Evolutionary conservation across 1,284 basidiomycete genomes (phyloP), one percentile per base, ranked within the genome.

Genomic region (Blastosporella zonata): DNA sequence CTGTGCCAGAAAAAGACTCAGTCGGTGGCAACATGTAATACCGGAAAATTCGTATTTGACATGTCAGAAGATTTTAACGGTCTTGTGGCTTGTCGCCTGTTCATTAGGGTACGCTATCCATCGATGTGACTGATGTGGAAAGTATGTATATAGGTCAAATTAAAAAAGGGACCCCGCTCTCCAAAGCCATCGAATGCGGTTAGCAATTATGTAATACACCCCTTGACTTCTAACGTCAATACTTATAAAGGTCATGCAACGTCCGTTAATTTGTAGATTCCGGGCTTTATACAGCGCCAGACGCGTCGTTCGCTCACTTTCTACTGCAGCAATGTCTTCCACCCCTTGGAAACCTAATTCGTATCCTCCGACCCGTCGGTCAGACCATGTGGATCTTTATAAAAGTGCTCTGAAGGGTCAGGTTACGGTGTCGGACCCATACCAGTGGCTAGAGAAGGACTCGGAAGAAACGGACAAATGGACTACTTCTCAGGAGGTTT

Each of bases 401-500:
- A 76, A 83, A 63, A 87, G 82, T 63, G 76, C 78, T 57, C 66
- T 68, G 38, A 67, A 73, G 23, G 85, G 83, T 17, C 61, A 79
- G 40, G 81, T 90, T 34, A 67, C 67, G 37, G 80, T 92, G 0
- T 63, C 69, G 2, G 85, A 92, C 65, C 87, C 88, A 6, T 92
- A 90, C 68, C 69, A 78, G 38, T 87, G 86, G 84, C 71, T 90
- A 13, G 86, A 89, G 56, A 69, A 74, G 43, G 66, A 79, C 57
- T 72, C 74, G 13, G 64, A 74, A 21, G 85, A 90, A 62, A 85
- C 82, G 1, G 76, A 83, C 48, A 61, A 70, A 40, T 90, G 87
- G 79, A 82, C 76, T 6, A 68, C 77, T 36, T 73, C 71, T 3
- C 87, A 92, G 63, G 82, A 78, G 42, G 66, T 65, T 4, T 82